Percentiles rank a stretch among this genome's conserved stretches.
phyloP scores from a whole-genome alignment of 495 filamentous ascomycete genomes.

The Aspergillus steynii region DNA sequence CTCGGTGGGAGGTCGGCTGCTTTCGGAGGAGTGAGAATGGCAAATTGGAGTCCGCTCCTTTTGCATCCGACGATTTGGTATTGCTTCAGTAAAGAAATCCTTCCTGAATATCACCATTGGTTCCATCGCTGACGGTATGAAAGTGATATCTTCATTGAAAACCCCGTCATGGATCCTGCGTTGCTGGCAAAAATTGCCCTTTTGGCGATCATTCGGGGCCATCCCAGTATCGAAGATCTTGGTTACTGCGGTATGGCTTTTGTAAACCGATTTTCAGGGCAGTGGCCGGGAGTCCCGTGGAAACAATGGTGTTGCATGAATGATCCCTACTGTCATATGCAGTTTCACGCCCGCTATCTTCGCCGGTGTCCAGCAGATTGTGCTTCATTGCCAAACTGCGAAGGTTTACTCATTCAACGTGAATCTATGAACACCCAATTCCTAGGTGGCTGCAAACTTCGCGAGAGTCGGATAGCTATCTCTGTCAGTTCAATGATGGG shows the following conservation, averaged over 20 bases:
- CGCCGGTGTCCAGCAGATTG: background rate
- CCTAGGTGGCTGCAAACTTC: too few relatives aligned
- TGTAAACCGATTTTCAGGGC: background rate
- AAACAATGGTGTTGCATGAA: constrained; percentile 1
- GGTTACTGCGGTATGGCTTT: background rate
- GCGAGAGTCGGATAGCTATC: background rate
- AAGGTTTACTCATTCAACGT: constrained; percentile 1
- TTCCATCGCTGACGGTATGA: background rate
- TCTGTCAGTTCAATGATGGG: background rate
- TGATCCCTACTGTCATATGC: background rate
- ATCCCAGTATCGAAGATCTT: too few relatives aligned
- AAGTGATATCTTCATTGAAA: background rate
- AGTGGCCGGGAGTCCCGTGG: background rate
- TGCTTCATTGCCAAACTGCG: background rate
- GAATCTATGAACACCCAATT: background rate
- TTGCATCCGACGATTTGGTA: background rate
- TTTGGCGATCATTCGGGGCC: too few relatives aligned
- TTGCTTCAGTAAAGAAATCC: background rate
- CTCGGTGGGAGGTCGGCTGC: background rate
- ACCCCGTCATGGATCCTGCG: background rate
- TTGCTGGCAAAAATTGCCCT: too few relatives aligned
- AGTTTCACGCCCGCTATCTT: constrained; percentile 1
- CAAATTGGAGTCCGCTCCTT: background rate
- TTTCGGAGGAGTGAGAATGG: background rate
- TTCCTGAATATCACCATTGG: background rate